A percentile compares a stretch with the other conserved stretches of the same genome.
Conservation (phyloP, 805 yeast genomes). For the Ogataea thermomethanolica region DNA sequence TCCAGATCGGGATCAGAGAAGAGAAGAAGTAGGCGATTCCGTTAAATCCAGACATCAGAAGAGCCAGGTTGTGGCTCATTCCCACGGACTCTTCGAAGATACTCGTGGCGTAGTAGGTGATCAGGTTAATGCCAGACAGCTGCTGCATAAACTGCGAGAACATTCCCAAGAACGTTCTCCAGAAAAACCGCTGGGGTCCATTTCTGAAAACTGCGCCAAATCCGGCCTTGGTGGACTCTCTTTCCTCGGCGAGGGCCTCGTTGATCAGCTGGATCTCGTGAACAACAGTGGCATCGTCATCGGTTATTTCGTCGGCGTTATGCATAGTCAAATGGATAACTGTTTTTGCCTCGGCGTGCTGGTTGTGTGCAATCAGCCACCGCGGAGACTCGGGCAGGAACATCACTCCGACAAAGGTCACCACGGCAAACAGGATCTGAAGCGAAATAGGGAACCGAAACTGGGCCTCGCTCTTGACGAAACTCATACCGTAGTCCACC, state of each 20-base stretch:
- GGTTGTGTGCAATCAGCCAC: conserved; percentile 52
- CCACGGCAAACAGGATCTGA: conserved; percentile 54
- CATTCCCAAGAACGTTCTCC: conserved; percentile 46
- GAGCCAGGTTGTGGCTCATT: conserved; percentile 43
- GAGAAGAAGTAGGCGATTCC: conserved; percentile 46
- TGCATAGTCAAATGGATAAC: conserved; percentile 40
- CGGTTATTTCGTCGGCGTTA: conserved; percentile 37
- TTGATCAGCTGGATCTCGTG: conserved; percentile 34
- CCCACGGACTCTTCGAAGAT: conserved; percentile 50
- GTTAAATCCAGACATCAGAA: conserved; percentile 30
- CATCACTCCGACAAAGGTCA: conserved; percentile 53
- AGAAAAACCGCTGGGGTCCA: conserved; percentile 39
- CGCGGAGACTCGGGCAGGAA: conserved; percentile 73
- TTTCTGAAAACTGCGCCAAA: conserved; percentile 44
- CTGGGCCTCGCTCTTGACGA: conserved; percentile 44
- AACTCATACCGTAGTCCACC: conserved; percentile 59
- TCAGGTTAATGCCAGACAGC: conserved; percentile 68
- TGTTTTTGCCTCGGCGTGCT: conserved; percentile 49
- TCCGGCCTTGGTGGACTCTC: conserved; percentile 45
- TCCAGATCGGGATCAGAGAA: conserved; percentile 50
- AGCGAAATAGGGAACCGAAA: conserved; percentile 69
- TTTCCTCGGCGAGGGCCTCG: conserved; percentile 49
- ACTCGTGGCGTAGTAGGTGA: conserved; percentile 67
- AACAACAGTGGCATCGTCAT: conserved; percentile 31
- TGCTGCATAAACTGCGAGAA: conserved; percentile 63